Evolutionary conservation across 1,139 yeast genomes (phyloP), one percentile per base, ranked within the genome.

Genomic region (Pichia inconspicua): DNA sequence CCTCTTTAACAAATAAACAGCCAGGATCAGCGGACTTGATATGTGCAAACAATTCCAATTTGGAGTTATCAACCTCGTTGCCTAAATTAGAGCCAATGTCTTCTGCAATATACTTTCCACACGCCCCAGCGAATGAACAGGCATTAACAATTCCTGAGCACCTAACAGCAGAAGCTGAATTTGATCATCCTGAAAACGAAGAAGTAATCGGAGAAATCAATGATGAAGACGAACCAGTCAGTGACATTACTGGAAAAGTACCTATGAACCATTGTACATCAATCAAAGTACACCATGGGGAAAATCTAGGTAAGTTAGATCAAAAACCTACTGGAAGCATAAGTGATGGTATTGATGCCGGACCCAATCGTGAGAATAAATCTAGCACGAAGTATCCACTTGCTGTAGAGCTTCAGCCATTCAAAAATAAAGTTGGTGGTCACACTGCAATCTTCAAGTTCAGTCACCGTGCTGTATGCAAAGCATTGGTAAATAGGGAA

Each of bases 401-500:
- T 42, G 82, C 96, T 1, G 96, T 89, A 1, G 96, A 89, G 62
- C 68, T 90, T 49, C 79, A 87, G 46, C 96, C 95, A 2, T 90
- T 85, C 68, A 80, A 83, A 55, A 90, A 92, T 62, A 86, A 86
- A 61, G 98, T 94, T 8, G 99, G 99, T 10, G 99, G 99, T 0
- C 99, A 94, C 64, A 92, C 97, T 0, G 97, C 97, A 1, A 89
- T 94, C 43, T 94, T 92, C 67, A 76, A 92, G 54, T 92, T 92
- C 62, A 84, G 95, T 8, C 84, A 82, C 57, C 73, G 87, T 50
- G 97, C 97, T 0, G 96, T 94, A n/a, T 92, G 98, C 66, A 94
- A 94, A 65, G 94, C 95, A 1, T 70, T 92, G 53, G 86, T 89
- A 53, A 88, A 88, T 59, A 73, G 96, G 53, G 99, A 94, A 62